Percentiles rank a stretch among this genome's conserved stretches.
These are phyloP conservation scores for Pichia pseudocactophila DNA, from an alignment of 805 yeast genomes.

Conservation along the genomic window DNA sequence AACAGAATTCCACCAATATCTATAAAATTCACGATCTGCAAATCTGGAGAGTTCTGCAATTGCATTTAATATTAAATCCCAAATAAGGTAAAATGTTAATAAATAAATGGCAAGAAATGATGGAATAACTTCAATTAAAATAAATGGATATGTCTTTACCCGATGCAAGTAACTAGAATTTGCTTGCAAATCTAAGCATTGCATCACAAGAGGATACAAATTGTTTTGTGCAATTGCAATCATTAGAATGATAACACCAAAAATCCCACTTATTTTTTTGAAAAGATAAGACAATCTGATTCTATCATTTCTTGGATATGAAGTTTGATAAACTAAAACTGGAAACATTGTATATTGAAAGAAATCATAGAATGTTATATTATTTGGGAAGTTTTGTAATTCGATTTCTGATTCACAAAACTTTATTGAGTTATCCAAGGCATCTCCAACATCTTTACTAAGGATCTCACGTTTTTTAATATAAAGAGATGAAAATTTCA, in stretches of 20 bases:
- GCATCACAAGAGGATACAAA: conserved; percentile 60
- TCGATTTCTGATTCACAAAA: conserved; percentile 69
- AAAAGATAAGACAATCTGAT: conserved; percentile 64
- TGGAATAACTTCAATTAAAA: conserved; percentile 67
- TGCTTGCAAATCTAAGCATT: conserved; percentile 45
- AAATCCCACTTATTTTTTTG: conserved; percentile 66
- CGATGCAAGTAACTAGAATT: conserved; percentile 38
- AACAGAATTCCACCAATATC: conserved; percentile 96
- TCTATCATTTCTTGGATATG: conserved; percentile 64
- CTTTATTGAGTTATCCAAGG: conserved; percentile 40
- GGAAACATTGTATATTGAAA: conserved; percentile 84
- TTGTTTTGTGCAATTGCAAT: conserved; percentile 63
- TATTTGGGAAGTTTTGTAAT: conserved; percentile 64
- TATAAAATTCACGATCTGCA: conserved; percentile 89
- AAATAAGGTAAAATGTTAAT: conserved; percentile 76
- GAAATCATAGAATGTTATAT: conserved; percentile 56
- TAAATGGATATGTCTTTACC: conserved; percentile 41
- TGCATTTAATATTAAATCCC: conserved; percentile 90
- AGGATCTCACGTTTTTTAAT: conserved; percentile 29
- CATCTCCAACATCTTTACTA: conserved; percentile 25
- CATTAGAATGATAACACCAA: conserved; percentile 83
- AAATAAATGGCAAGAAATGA: conserved; percentile 70
- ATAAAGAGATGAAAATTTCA: conserved; percentile 38
- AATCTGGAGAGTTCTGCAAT: conserved; percentile 81
- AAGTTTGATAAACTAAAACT: conserved; percentile 72